phyloP scores from a whole-genome alignment of 2,329 filamentous ascomycete genomes.

The Didymella exigua region DNA sequence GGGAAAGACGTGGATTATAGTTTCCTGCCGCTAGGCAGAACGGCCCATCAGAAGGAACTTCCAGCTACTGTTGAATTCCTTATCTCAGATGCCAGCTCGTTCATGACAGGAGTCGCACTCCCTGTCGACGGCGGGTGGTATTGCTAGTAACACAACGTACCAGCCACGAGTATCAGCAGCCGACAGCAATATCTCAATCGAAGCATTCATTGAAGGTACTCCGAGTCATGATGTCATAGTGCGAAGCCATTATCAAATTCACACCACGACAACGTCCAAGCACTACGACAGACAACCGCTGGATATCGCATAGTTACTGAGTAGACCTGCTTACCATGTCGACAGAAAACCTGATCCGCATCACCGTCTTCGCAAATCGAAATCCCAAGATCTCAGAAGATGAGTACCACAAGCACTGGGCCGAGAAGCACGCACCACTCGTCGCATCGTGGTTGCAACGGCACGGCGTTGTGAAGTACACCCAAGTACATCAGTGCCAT shows the following conservation, averaged over 20 bases:
- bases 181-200: neutral
- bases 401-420: slow-evolving; percentile 33
- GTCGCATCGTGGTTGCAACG: slow-evolving; percentile 29
- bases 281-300: neutral
- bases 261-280: neutral
- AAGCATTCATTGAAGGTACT: neutral
- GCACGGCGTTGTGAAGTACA: slow-evolving; percentile 32
- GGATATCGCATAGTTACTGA: neutral
- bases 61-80: slow-evolving; percentile 57
- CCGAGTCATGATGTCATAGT: slow-evolving; percentile 10
- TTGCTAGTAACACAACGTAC: slow-evolving; percentile 18
- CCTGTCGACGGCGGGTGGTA: slow-evolving; percentile 56
- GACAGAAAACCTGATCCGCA: slow-evolving; percentile 23
- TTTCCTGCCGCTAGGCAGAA: slow-evolving; percentile 33
- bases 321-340: slow-evolving; percentile 7
- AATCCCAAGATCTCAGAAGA: slow-evolving; percentile 28
- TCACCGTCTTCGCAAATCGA: slow-evolving; percentile 31
- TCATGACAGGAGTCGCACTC: slow-evolving; percentile 54
- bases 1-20: slow-evolving; percentile 27
- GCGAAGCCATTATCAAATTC: too few relatives aligned
- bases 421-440: slow-evolving; percentile 30
- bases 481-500: slow-evolving; percentile 19
- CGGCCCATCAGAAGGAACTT: slow-evolving; percentile 42
- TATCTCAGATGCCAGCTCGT: slow-evolving; percentile 53
- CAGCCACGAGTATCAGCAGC: neutral